Conservation (phyloP, 1,284 basidiomycete species). For the Leccinum fuscescens region DNA sequence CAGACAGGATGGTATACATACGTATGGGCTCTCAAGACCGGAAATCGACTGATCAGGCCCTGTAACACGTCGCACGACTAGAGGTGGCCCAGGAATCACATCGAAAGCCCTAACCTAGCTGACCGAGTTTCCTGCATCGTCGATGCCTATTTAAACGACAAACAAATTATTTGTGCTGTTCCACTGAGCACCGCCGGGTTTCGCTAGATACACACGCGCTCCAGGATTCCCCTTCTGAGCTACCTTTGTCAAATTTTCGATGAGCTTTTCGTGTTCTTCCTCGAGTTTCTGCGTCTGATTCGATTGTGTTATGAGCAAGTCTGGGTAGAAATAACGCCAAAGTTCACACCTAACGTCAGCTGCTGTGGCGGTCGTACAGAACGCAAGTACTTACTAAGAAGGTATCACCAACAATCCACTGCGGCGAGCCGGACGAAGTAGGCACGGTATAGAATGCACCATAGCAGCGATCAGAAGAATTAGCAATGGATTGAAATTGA, state of each 20-base stretch:
- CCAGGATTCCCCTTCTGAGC: background rate
- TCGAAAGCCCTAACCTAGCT: slow-evolving; percentile 43
- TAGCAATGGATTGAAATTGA: slow-evolving; percentile 14
- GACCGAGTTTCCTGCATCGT: slow-evolving; percentile 56
- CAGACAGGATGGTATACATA: no score
- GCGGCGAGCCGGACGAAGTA: slow-evolving; percentile 7
- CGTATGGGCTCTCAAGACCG: no score
- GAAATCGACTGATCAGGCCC: no score
- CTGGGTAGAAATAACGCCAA: background rate
- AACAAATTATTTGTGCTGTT: slow-evolving; percentile 35
- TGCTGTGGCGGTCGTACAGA: background rate
- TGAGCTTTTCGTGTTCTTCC: slow-evolving; percentile 2
- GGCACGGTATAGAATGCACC: slow-evolving; percentile 30
- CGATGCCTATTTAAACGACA: slow-evolving; percentile 66
- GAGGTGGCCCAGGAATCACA: no score
- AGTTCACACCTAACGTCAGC: slow-evolving; percentile 7
- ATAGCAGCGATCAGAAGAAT: slow-evolving; percentile 18
- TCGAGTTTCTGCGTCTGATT: slow-evolving; percentile 10
- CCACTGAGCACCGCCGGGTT: slow-evolving; percentile 53
- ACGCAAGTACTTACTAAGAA: slow-evolving; percentile 21
- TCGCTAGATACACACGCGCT: slow-evolving; percentile 42
- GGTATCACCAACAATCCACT: slow-evolving; percentile 32
- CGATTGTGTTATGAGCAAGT: background rate
- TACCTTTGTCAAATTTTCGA: slow-evolving; percentile 10
- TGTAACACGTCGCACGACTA: no score